Base-by-base conservation (phyloP, 2,329 filamentous ascomycete species). In the Gyromitra esculenta region DNA sequence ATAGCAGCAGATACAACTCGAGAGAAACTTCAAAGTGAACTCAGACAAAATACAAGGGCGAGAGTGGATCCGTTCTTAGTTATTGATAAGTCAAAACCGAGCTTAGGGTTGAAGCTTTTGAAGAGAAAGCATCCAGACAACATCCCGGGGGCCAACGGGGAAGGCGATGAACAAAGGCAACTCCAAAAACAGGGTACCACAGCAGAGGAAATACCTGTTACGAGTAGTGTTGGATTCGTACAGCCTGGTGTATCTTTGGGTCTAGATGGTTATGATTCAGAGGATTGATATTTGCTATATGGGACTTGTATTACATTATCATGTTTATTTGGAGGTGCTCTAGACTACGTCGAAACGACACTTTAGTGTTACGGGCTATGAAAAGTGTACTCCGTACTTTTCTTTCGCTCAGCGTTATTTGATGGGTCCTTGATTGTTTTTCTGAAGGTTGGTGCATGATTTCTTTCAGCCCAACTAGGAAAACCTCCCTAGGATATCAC, bases 41-140 rank as follows among this genome's bases (percentile, higher is more conserved):
- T 81, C 39, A 78, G 79, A 63, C 77, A 79, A 43, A 81, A 80
- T 60, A 81, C 81, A 11, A 79, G 80, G 60, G 77, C 77, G 21
- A 79, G 79, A 37, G 76, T 81, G 48, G 81, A 81, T 70, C 81
- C 81, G 11, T 81, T 81, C 73, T 52, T 81, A 50, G 60, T 63
- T n/a, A 59, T 68, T 39, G 78, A 80, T 64, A 76, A 69, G 21
- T 18, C 73, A 69, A 75, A 59, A n/a, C 64, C 66, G 48, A 41
- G 54, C 18, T 48, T 74, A 18, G 71, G 68, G 11, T 50, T 76
- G 45, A 76, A 76, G 35, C 52, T 74, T 52, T 15, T 70, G 18
- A 78, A 79, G 68, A 76, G 77, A 54, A 79, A 78, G 56, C 54
- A 75, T n/a, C 11, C 21, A 63, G 76, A 76, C 5, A 60, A 31